These are phyloP conservation scores for Puccinia triticina DNA, from an alignment of 1,284 basidiomycete species.

Conservation along the genomic window DNA sequence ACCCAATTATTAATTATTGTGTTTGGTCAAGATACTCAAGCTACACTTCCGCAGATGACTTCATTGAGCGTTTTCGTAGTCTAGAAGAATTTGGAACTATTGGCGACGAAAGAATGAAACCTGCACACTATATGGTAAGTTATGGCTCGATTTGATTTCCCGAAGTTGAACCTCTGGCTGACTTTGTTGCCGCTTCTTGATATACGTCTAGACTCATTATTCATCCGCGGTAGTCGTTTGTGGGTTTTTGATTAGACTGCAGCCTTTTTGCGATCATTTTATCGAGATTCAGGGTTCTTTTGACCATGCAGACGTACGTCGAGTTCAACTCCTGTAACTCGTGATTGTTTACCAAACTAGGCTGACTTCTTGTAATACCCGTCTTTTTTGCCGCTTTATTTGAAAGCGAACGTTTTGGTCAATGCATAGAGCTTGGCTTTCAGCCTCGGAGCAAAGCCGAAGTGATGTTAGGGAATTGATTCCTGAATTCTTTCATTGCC, in stretches of 20 bases:
- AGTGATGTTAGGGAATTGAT: slow-evolving; percentile 94
- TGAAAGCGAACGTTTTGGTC: slow-evolving; percentile 80
- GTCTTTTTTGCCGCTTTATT: slow-evolving; percentile 73
- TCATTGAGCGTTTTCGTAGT: slow-evolving; percentile 71
- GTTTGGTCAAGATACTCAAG: neutral
- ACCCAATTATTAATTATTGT: neutral
- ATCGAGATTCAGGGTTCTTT: slow-evolving; percentile 69
- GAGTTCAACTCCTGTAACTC: neutral
- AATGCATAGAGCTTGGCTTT: slow-evolving; percentile 73
- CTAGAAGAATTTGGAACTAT: slow-evolving; percentile 76
- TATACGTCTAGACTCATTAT: slow-evolving; percentile 74
- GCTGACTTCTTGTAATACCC: slow-evolving; percentile 69
- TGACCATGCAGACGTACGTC: slow-evolving; percentile 45
- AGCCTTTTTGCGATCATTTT: slow-evolving; percentile 90
- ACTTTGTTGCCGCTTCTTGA: slow-evolving; percentile 59
- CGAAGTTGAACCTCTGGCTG: slow-evolving; percentile 60
- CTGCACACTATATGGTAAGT: slow-evolving; percentile 15
- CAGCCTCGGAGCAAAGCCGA: slow-evolving; percentile 80
- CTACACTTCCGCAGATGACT: slow-evolving; percentile 55
- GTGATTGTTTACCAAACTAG: neutral
- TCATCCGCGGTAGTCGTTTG: slow-evolving; percentile 96
- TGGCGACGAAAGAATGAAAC: slow-evolving; percentile 68
- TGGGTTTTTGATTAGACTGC: slow-evolving; percentile 86
- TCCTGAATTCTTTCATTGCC: slow-evolving; percentile 78
- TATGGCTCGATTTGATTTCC: slow-evolving; percentile 4